Base-by-base conservation (phyloP, 495 filamentous ascomycete species). In the Talaromyces proteolyticus region DNA sequence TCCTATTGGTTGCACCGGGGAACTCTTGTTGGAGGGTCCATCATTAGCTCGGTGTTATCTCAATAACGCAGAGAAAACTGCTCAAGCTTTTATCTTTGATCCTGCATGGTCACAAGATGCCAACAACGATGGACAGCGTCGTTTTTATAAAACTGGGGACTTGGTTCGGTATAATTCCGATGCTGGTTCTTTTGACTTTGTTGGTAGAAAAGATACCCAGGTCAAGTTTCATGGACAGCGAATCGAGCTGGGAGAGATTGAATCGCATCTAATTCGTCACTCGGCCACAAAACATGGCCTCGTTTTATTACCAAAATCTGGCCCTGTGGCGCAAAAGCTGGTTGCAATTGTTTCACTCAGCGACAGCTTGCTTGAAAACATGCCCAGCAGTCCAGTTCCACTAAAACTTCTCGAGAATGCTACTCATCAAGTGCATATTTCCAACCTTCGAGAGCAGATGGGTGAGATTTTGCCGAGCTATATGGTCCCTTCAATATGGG, bases 71-170 rank as follows among this genome's bases (percentile, higher is more conserved):
- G 53, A 67, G 43, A 71, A 70, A 49, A 76, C 74, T 0, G 62
- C 65, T 39, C 62, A 68, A 38, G 62, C 67, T 6, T 77, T 75
- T 45, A 70, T 77, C 12, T 66, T 62, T 34, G 60, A 75, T 46
- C 70, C 68, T 25, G 57, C 55, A 2, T 75, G 70, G 70, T 57
- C 62, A 12, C 59, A 55, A 42, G 45, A 55, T 2, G 53, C 60
- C 22, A 49, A 49, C 5, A 45, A 47, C 19, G 47, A 34, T 12
- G 44, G 46, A 3, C 58, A 59, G 4, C 74, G 81, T 4, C 69
- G 81, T 42, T 62, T 87, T 16, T 89, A 89, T 60, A 85, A 83
- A 62, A 86, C 82, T 1, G 82, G 84, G 3, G 84, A 87, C 56
- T 56, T 86, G 23, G 82, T 82, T 6, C 68, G 73, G 22, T 84